Conservation (phyloP, 2,329 filamentous ascomycete genomes). For the Canariomyces notabilis region DNA sequence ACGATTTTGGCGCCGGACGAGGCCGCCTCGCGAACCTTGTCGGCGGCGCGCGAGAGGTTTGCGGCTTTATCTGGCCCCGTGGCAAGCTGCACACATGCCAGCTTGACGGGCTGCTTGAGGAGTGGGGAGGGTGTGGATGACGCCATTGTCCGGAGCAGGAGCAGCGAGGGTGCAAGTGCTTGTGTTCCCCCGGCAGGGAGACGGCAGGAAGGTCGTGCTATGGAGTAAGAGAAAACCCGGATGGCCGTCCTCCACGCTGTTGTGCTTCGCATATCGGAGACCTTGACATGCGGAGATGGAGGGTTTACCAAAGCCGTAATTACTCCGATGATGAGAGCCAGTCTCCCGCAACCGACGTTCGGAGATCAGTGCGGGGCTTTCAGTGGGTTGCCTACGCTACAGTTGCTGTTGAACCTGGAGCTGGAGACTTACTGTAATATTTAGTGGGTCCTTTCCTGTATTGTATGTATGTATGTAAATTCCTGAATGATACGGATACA, state of each 20-base stretch:
- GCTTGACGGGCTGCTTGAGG: constrained; percentile 71
- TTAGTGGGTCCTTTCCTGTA: too few species aligned
- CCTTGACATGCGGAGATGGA: constrained; percentile 1
- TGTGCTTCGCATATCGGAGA: constrained; percentile 15
- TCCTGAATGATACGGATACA: too few species aligned
- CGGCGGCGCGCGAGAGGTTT: constrained; percentile 77
- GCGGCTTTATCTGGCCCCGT: constrained; percentile 75
- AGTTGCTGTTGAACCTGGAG: too few species aligned
- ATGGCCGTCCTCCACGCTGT: constrained; percentile 19
- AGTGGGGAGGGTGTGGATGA: constrained; percentile 35
- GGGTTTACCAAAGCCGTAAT: too few species aligned
- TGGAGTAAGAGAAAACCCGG: constrained; percentile 9
- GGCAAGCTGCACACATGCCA: constrained; percentile 77
- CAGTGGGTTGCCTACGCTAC: too few species aligned
- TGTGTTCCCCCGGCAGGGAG: constrained; percentile 1
- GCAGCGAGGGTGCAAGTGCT: constrained; percentile 4
- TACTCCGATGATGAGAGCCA: too few species aligned
- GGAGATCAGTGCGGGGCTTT: too few species aligned
- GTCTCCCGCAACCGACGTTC: too few species aligned
- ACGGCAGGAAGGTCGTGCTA: constrained; percentile 3
- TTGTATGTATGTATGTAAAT: too few species aligned
- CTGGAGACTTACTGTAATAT: too few species aligned
- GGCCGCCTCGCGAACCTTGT: constrained; percentile 78
- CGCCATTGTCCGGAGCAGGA: constrained; percentile 31
- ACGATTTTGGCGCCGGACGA: constrained; percentile 73